phyloP scores from a whole-genome alignment of 306 rosid genomes.

The Lathyrus tuberosus region DNA sequence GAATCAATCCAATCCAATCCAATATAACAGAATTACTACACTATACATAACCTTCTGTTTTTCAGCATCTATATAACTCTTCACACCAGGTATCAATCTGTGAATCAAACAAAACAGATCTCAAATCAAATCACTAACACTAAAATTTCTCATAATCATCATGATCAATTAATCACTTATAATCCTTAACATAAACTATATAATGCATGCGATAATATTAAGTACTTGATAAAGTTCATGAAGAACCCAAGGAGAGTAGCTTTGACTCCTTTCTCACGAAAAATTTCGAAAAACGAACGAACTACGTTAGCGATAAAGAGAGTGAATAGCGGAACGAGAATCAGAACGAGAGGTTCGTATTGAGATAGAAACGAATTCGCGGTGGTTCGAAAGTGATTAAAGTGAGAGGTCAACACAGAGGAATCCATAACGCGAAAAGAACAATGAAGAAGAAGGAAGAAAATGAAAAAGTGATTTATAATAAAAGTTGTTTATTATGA shows the following conservation, averaged over 20 bases:
- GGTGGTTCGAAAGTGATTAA: slow-evolving; percentile 37
- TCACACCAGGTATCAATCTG: slow-evolving; percentile 56
- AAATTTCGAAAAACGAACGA: slow-evolving; percentile 30
- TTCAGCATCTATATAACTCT: slow-evolving; percentile 46
- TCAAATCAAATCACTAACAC: slow-evolving; percentile 1
- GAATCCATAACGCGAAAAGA: slow-evolving; percentile 34
- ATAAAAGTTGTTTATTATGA: not conserved
- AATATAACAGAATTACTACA: slow-evolving; percentile 9
- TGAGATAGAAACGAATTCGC: slow-evolving; percentile 49
- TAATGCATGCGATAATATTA: not conserved
- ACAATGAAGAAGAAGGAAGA: not conserved
- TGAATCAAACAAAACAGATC: slow-evolving; percentile 16
- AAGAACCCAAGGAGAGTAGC: slow-evolving; percentile 46
- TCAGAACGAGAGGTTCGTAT: slow-evolving; percentile 47
- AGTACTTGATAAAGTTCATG: slow-evolving; percentile 46
- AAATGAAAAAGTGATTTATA: not conserved
- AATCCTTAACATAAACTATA: not conserved
- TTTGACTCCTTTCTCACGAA: slow-evolving; percentile 45
- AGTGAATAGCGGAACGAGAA: slow-evolving; percentile 44
- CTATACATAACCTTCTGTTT: slow-evolving; percentile 47
- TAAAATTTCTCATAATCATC: not conserved
- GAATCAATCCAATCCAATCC: slow-evolving; percentile 8
- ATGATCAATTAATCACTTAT: not conserved
- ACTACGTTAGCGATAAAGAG: slow-evolving; percentile 37
- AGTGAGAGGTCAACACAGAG: slow-evolving; percentile 7